Percentiles rank a stretch among this genome's conserved stretches.
phyloP scores from a whole-genome alignment of 2,329 filamentous ascomycete species.

The Fusarium oxysporum region DNA sequence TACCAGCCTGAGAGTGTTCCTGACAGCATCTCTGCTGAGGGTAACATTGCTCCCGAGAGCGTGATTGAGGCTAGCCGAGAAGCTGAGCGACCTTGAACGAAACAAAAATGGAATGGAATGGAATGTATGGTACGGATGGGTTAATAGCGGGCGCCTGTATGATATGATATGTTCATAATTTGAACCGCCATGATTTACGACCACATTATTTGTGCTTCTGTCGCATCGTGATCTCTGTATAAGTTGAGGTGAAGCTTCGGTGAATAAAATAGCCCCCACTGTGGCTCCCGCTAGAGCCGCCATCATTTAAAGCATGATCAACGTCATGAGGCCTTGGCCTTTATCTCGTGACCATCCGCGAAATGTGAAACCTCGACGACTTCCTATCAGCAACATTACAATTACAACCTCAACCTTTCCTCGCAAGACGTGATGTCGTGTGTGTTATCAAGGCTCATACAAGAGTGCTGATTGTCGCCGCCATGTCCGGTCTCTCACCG shows the following conservation, averaged over 20 bases:
- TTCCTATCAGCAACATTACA: slow-evolving; percentile 21
- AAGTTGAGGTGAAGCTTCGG: not conserved
- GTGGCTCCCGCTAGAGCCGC: slow-evolving; percentile 14
- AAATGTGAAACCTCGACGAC: slow-evolving; percentile 3
- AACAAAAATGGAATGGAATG: not conserved
- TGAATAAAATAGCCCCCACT: slow-evolving; percentile 12
- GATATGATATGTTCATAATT: slow-evolving; percentile 24
- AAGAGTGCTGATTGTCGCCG: not conserved
- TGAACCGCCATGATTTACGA: slow-evolving; percentile 27
- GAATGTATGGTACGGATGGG: not conserved
- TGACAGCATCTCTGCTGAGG: slow-evolving; percentile 57
- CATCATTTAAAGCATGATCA: slow-evolving; percentile 34
- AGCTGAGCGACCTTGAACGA: slow-evolving; percentile 15
- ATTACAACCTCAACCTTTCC: too few species aligned
- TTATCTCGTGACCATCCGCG: slow-evolving; percentile 31
- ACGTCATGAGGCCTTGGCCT: slow-evolving; percentile 37
- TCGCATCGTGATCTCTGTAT: not conserved
- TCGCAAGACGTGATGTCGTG: slow-evolving; percentile 17
- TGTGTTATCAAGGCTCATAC: not conserved
- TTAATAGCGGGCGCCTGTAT: slow-evolving; percentile 22
- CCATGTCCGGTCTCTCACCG: slow-evolving; percentile 54
- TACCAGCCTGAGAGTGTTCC: slow-evolving; percentile 56
- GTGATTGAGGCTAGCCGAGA: slow-evolving; percentile 53
- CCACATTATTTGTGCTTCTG: not conserved
- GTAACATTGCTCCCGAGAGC: slow-evolving; percentile 55